These are phyloP conservation scores for Golubevia pallescens DNA, from an alignment of 1,284 basidiomycete genomes.

Conservation along the genomic window DNA sequence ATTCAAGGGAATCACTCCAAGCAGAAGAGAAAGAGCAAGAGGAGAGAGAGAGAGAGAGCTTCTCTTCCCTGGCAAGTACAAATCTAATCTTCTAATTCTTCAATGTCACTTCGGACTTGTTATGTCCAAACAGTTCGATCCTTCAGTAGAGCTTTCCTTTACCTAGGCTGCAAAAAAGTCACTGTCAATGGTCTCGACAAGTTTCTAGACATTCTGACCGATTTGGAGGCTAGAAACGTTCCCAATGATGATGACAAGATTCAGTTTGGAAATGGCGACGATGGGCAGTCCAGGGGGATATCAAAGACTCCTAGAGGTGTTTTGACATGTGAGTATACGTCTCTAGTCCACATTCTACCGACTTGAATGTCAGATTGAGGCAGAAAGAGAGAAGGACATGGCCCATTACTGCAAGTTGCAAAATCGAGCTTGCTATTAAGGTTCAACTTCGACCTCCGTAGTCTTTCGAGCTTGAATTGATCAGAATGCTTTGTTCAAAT, in stretches of 20 bases:
- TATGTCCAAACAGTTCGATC: slow-evolving; percentile 23
- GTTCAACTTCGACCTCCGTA: too few relatives aligned
- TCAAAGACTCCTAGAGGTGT: slow-evolving; percentile 29
- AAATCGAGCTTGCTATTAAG: too few relatives aligned
- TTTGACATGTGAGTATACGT: slow-evolving; percentile 34
- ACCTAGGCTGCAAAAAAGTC: slow-evolving; percentile 38
- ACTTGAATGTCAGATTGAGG: neutral
- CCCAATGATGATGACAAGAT: too few relatives aligned
- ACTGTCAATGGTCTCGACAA: slow-evolving; percentile 38
- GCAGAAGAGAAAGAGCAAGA: too few relatives aligned
- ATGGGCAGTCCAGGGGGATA: slow-evolving; percentile 7
- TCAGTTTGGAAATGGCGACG: too few relatives aligned
- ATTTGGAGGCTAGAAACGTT: slow-evolving; percentile 9
- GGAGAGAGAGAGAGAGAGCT: too few relatives aligned
- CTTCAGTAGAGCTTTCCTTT: slow-evolving; percentile 31
- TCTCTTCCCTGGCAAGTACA: too few relatives aligned
- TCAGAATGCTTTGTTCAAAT: neutral
- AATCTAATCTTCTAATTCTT: too few relatives aligned
- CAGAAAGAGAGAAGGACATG: neutral
- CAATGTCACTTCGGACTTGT: too few relatives aligned
- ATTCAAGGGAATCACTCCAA: too few relatives aligned
- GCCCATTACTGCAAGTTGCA: too few relatives aligned
- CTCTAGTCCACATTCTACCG: too few relatives aligned
- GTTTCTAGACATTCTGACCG: slow-evolving; percentile 33
- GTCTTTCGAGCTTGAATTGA: neutral